Percentiles rank a stretch among this genome's conserved stretches.
phyloP scores from a whole-genome alignment of 2,329 filamentous ascomycete species.

The Myriosclerotinia curreyana region DNA sequence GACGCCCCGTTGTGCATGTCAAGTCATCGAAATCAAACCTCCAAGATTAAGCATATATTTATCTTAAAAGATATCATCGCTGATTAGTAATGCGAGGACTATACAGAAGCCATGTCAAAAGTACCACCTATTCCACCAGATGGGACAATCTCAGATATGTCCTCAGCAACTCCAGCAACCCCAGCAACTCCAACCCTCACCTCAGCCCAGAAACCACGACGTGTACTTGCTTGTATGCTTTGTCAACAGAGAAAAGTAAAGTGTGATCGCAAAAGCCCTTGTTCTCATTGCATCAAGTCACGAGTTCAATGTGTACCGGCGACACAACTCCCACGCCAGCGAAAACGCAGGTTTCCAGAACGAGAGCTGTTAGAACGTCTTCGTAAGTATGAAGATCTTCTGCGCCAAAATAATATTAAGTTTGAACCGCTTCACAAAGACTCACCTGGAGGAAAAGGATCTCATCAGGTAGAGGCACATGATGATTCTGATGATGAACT shows the following conservation, averaged over 20 bases:
- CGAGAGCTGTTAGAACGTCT: constrained; percentile 36
- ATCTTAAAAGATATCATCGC: neutral
- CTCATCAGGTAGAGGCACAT: constrained; percentile 24
- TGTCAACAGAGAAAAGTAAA: constrained; percentile 76
- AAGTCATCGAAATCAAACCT: neutral
- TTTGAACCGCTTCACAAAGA: constrained; percentile 36
- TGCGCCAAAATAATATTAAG: constrained; percentile 34
- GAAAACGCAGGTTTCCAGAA: constrained; percentile 47
- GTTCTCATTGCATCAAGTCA: constrained; percentile 64
- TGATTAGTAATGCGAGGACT: neutral
- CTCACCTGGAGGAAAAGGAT: constrained; percentile 28
- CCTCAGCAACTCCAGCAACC: neutral
- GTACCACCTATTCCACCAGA: neutral
- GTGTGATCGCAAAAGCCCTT: constrained; percentile 71
- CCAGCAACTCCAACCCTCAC: neutral
- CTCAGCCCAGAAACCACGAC: constrained; percentile 25
- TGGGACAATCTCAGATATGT: neutral
- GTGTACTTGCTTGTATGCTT: constrained; percentile 56
- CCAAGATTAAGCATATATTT: neutral
- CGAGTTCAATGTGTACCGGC: constrained; percentile 59
- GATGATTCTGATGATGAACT: constrained; percentile 36
- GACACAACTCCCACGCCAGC: constrained; percentile 56
- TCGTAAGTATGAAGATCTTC: constrained; percentile 35
- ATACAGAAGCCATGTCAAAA: neutral
- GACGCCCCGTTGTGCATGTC: neutral